Conservation (phyloP, 164 flowering plant species). For the Aristolochia fimbriata region DNA sequence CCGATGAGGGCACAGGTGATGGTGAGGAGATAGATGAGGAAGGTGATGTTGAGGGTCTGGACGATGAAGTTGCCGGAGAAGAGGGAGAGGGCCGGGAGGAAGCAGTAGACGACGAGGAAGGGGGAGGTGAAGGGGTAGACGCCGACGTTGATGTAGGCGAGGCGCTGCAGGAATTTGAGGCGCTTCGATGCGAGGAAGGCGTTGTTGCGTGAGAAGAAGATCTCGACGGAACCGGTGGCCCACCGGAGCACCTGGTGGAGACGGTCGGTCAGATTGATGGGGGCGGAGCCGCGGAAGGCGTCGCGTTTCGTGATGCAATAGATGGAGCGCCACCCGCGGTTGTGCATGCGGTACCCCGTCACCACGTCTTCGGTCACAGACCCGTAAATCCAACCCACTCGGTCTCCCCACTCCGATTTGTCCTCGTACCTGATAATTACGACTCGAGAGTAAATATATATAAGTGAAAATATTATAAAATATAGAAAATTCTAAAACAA, state of each 20-base stretch:
- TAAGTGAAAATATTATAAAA: no score
- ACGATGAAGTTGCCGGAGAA: constrained; percentile 73
- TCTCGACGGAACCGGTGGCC: constrained; percentile 88
- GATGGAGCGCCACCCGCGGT: constrained; percentile 75
- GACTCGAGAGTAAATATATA: background rate
- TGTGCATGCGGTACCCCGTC: constrained; percentile 85
- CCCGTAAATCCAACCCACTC: constrained; percentile 87
- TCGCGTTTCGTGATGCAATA: constrained; percentile 75
- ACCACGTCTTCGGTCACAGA: constrained; percentile 86
- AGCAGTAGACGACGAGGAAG: constrained; percentile 61
- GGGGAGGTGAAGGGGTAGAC: constrained; percentile 70
- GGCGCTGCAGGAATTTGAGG: constrained; percentile 52
- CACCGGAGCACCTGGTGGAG: constrained; percentile 76
- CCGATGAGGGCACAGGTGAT: constrained; percentile 40
- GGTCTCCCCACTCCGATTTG: constrained; percentile 83
- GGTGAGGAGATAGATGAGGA: constrained; percentile 46
- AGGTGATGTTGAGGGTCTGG: constrained; percentile 29
- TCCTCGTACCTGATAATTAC: constrained; percentile 50
- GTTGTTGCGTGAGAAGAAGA: constrained; percentile 76
- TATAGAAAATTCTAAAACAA: no score
- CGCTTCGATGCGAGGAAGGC: constrained; percentile 39
- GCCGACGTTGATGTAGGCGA: constrained; percentile 69
- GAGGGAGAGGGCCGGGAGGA: constrained; percentile 77
- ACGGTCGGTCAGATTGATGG: constrained; percentile 68
- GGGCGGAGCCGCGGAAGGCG: constrained; percentile 76